Evolutionary conservation across 768 basidiomycete species (phyloP).

Genomic region (Agrocybe chaxingu): DNA sequence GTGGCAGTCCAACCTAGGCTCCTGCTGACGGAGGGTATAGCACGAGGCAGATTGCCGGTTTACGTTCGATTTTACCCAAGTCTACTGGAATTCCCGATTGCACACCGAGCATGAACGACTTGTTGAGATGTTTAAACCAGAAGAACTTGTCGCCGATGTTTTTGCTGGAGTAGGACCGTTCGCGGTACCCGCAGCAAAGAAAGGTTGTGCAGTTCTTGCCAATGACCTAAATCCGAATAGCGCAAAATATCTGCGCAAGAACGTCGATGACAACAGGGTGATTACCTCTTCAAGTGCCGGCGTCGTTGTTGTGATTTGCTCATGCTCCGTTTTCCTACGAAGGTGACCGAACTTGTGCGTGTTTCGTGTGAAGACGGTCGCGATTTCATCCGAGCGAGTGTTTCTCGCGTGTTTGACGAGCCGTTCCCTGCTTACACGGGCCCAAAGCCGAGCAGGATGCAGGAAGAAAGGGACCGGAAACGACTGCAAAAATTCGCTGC

Average conservation of each 20-base stretch:
- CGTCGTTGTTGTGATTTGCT: neutral
- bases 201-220: constrained; percentile 84
- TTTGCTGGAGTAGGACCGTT: constrained; percentile 99
- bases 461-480: constrained; percentile 37
- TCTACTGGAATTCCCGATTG: constrained; percentile 98
- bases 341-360: constrained; percentile 73
- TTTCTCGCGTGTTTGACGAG: constrained; percentile 48
- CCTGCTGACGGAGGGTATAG: constrained; percentile 34
- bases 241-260: constrained; percentile 69
- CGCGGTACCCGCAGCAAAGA: constrained; percentile 88
- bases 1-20: neutral
- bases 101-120: constrained; percentile 89
- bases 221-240: constrained; percentile 95
- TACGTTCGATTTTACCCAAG: constrained; percentile 90
- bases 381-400: constrained; percentile 70
- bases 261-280: constrained; percentile 77
- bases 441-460: constrained; percentile 44
- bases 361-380: constrained; percentile 83
- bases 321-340: constrained; percentile 1
- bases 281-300: neutral
- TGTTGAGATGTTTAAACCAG: constrained; percentile 65
- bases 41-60: constrained; percentile 84
- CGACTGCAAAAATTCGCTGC: constrained; percentile 26
- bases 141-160: constrained; percentile 86
- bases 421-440: constrained; percentile 66